A percentile compares a stretch with the other conserved stretches of the same genome.
phyloP scores from a whole-genome alignment of 2,329 filamentous ascomycete species.

The Penicillium sp. region DNA sequence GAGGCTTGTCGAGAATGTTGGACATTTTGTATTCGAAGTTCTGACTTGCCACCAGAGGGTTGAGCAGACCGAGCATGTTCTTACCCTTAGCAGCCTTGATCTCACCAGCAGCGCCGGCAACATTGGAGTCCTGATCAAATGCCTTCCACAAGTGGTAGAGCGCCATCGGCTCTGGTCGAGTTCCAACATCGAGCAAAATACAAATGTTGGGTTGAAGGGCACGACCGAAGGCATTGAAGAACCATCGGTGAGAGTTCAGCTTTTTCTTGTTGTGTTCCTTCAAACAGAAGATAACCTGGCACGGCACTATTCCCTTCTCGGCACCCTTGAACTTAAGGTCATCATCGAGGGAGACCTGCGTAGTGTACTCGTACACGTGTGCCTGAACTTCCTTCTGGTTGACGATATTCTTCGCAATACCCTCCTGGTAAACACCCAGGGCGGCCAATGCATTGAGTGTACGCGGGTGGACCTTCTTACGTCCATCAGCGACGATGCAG shows the following conservation, averaged over 20 bases:
- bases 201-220: conserved; percentile 94
- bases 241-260: conserved; percentile 97
- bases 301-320: conserved; percentile 97
- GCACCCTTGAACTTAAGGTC: conserved; percentile 98
- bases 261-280: conserved; percentile 99
- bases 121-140: conserved; percentile 95
- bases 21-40: conserved; percentile 99
- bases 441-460: conserved; percentile 92
- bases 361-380: conserved; percentile 98
- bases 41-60: conserved; percentile 91
- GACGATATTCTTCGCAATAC: conserved; percentile 97
- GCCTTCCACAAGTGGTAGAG: conserved; percentile 99
- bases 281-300: conserved; percentile 96
- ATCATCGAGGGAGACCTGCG: conserved; percentile 90
- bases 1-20: conserved; percentile 94
- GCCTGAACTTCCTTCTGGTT: conserved; percentile 94
- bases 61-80: conserved; percentile 76
- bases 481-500: conserved; percentile 91
- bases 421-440: conserved; percentile 96
- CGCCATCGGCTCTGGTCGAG: conserved; percentile 80
- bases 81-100: conserved; percentile 97
- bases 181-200: conserved; percentile 94
- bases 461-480: conserved; percentile 87
- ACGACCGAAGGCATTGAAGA: conserved; percentile 96
- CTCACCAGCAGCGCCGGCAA: conserved; percentile 93